These are phyloP conservation scores for Coemansia sp. DNA, from an alignment of 192 early-diverging fungal genomes.

Conservation along the genomic window DNA sequence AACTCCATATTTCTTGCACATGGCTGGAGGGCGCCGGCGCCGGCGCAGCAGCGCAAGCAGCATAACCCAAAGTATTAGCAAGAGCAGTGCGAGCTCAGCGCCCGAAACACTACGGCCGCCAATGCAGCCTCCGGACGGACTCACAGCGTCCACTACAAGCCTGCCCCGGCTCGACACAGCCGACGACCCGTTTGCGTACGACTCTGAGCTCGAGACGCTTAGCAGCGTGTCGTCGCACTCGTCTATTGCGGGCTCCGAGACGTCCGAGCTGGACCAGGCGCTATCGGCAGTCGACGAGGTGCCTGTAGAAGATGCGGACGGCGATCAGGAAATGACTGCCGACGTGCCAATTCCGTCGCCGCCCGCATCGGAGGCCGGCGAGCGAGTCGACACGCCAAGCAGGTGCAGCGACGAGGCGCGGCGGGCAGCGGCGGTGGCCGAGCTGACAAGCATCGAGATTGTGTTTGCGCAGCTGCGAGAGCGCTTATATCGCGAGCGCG, in stretches of 20 bases:
- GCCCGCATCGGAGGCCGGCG: too few relatives aligned
- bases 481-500: slow-evolving; percentile 43
- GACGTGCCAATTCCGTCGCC: too few relatives aligned
- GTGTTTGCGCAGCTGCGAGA: slow-evolving; percentile 56
- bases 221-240: slow-evolving; percentile 54
- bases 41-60: slow-evolving; percentile 29
- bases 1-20: neutral
- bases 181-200: slow-evolving; percentile 54
- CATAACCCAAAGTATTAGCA: slow-evolving; percentile 2
- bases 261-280: slow-evolving; percentile 28
- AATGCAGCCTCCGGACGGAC: neutral
- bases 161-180: slow-evolving; percentile 16
- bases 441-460: slow-evolving; percentile 50
- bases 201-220: slow-evolving; percentile 54
- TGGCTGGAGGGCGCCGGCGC: slow-evolving; percentile 28
- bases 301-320: neutral
- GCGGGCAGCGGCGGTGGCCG: slow-evolving; percentile 36
- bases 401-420: slow-evolving; percentile 33
- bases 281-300: neutral
- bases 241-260: slow-evolving; percentile 41
- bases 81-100: neutral
- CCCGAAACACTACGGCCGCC: slow-evolving; percentile 1
- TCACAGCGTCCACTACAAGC: neutral
- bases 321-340: neutral
- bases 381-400: slow-evolving; percentile 10